Percentiles rank a stretch among this genome's conserved stretches.
Evolutionary conservation across 2,329 filamentous ascomycete species (phyloP).

Genomic region (Laburnicola sp.): DNA sequence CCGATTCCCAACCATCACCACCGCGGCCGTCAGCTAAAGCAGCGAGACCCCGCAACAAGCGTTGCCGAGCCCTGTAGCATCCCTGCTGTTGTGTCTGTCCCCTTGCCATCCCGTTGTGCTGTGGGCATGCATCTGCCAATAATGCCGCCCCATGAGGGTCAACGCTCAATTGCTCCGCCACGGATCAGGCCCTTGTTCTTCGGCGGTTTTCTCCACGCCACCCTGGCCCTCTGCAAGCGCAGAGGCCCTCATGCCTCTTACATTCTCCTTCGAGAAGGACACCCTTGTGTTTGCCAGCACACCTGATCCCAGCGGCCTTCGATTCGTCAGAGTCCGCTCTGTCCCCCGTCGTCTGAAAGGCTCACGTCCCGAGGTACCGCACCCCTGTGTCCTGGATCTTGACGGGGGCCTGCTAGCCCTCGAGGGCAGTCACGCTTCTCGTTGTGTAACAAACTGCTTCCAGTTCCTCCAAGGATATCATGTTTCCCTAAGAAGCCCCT

Average conservation of each 20-base stretch:
- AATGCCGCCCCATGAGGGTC: constrained; percentile 39
- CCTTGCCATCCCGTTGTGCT: constrained; percentile 45
- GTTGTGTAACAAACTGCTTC: constrained; percentile 45
- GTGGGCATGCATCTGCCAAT: constrained; percentile 43
- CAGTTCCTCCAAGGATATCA: constrained; percentile 46
- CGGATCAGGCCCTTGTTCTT: constrained; percentile 43
- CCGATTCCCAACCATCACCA: constrained; percentile 25
- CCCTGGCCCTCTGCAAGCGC: constrained; percentile 40
- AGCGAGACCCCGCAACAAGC: constrained; percentile 48
- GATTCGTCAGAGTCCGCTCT: constrained; percentile 44
- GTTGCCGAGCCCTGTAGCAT: constrained; percentile 47
- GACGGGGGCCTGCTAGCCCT: constrained; percentile 40
- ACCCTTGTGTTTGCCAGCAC: constrained; percentile 40
- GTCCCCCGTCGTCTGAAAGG: constrained; percentile 35
- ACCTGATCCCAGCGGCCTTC: constrained; percentile 40
- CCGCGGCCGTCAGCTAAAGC: constrained; percentile 15
- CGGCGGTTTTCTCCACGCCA: constrained; percentile 46
- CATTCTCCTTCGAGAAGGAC: constrained; percentile 40
- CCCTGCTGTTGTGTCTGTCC: constrained; percentile 37
- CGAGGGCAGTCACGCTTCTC: constrained; percentile 44
- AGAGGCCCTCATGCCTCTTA: constrained; percentile 41
- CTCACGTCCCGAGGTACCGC: constrained; percentile 48
- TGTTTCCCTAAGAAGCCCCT: constrained; percentile 41
- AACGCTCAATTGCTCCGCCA: constrained; percentile 43
- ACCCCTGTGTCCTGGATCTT: constrained; percentile 41